Evolutionary conservation across 1,284 basidiomycete species (phyloP), one percentile per base, ranked within the genome.

Genomic region (Athelia sp.): DNA sequence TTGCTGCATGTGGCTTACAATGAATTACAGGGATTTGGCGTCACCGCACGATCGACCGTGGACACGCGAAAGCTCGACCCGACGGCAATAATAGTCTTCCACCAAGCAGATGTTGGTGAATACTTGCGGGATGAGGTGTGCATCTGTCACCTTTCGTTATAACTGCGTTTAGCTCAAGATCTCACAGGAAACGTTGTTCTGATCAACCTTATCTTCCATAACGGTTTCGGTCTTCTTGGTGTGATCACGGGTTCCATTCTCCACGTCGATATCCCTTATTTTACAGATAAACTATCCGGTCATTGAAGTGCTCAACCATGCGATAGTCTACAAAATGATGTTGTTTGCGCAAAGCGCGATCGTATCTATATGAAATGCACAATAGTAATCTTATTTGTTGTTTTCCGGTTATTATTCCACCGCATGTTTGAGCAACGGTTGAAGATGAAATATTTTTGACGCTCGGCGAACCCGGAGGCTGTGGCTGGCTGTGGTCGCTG

Each of bases 21-120:
- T 44, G 43, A 52, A 31, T 47, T 51, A 9, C 61, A 96, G 91
- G 96, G 97, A 18, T 99, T 99, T 63, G 97, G 97, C 45, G 97
- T 98, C 4, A 99, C 97, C 18, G 93, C 97, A 4, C 79, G 95
- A 49, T 96, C 93, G 26, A 99, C 97, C 9, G 70, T 97, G 11
- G 97, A 99, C 70, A 98, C 97, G 36, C 75, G 95, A 57, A 99
- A 99, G 78, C 71, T 98, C 45, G 96, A 99, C 67, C 97, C 97
- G n/a, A 98, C 94, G 24, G 86, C 92, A 17, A 98, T 99, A 57
- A 87, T 99, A 51, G 96, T 98, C 4, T 99, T 99, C 72, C 97
- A 99, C 66, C 97, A 99, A 76, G 90, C 97, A 46, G 94, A 98
- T 69, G 90, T 97, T 19, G 94, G 94, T 51, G 94, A 98, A 74